Evolutionary conservation across 306 rosid species (phyloP).

Genomic region (Casuarina glauca): DNA sequence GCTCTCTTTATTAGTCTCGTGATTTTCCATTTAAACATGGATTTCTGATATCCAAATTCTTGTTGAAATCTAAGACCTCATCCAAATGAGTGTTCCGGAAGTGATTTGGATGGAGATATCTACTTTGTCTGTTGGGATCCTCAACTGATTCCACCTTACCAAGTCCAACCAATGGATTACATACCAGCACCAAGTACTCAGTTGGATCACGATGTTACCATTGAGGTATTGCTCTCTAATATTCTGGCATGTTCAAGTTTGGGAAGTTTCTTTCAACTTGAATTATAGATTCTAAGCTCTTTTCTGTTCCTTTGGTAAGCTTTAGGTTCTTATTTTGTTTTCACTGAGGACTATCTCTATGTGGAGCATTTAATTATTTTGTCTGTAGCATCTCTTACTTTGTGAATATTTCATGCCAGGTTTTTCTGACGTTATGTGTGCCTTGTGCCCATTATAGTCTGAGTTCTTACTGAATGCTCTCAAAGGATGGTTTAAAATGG

Average conservation of each 20-base stretch:
- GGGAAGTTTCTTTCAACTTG: too few species aligned
- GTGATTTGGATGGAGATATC: conserved; percentile 55
- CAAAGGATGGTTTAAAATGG: not conserved
- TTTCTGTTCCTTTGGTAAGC: not conserved
- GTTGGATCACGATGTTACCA: conserved; percentile 40
- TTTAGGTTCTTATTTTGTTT: not conserved
- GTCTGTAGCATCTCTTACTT: not conserved
- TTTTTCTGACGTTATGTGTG: too few species aligned
- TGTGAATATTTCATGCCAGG: not conserved
- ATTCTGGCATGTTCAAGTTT: not conserved
- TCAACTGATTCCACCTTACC: conserved; percentile 30
- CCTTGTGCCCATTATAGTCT: not conserved
- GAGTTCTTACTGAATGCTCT: not conserved
- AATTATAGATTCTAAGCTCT: not conserved
- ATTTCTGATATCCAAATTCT: conserved; percentile 1
- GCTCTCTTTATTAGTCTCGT: not conserved
- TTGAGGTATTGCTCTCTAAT: conserved; percentile 38
- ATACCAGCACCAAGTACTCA: conserved; percentile 30
- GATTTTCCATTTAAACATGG: not conserved
- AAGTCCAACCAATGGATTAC: conserved; percentile 44
- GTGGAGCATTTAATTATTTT: not conserved
- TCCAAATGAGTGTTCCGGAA: conserved; percentile 57
- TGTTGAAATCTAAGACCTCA: conserved; percentile 39
- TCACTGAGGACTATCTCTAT: not conserved
- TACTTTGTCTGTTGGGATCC: conserved; percentile 49